phyloP scores from a whole-genome alignment of 495 filamentous ascomycete genomes.

The Podospora pseudocomata region DNA sequence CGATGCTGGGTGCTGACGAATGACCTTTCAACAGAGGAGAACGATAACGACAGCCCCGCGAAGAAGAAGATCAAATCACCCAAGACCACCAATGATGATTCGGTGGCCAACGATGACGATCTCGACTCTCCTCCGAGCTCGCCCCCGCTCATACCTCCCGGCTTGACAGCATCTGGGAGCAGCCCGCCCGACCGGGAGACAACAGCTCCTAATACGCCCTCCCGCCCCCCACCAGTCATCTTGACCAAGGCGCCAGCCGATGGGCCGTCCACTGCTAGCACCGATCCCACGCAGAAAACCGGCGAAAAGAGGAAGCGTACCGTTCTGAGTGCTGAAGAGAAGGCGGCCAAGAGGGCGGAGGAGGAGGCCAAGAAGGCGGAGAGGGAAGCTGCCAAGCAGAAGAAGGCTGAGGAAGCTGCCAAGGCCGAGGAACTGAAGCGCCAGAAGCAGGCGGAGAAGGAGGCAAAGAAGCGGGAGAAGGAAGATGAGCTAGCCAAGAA shows the following conservation, averaged over 20 bases:
- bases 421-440: slow-evolving; percentile 1
- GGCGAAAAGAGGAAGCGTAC: slow-evolving; percentile 45
- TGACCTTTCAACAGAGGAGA: slow-evolving; percentile 24
- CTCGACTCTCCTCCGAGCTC: slow-evolving; percentile 3
- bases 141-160: slow-evolving; percentile 29
- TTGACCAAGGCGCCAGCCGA: slow-evolving; percentile 5
- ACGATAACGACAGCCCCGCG: neutral
- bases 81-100: neutral
- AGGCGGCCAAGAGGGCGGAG: slow-evolving; percentile 39
- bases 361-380: slow-evolving; percentile 49
- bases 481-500: slow-evolving; percentile 36
- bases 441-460: slow-evolving; percentile 36
- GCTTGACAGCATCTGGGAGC: slow-evolving; percentile 34
- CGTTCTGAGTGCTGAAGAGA: slow-evolving; percentile 48
- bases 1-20: neutral
- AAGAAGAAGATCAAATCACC: slow-evolving; percentile 2
- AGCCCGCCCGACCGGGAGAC: slow-evolving; percentile 30
- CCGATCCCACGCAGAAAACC: slow-evolving; percentile 13
- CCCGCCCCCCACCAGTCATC: slow-evolving; percentile 7
- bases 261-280: slow-evolving; percentile 7
- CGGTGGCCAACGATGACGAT: neutral
- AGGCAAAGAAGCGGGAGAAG: slow-evolving; percentile 34
- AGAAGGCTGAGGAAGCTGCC: slow-evolving; percentile 31
- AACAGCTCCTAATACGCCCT: slow-evolving; percentile 32
- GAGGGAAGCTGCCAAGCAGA: slow-evolving; percentile 49